Evolutionary conservation across 306 rosid species (phyloP).

Genomic region (Rubus parviflorus): DNA sequence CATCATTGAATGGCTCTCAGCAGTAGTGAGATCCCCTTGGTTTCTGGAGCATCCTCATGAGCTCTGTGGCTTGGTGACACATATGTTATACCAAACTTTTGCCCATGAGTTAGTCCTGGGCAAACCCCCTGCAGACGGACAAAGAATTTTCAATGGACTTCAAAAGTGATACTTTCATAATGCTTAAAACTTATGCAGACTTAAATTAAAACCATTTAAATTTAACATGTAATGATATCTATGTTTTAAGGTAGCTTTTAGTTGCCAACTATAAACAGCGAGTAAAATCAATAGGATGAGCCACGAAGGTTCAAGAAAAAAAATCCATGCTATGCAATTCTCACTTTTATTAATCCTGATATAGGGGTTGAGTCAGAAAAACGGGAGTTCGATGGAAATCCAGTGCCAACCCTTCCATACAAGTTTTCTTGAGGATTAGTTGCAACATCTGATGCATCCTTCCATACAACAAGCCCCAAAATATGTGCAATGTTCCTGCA

Average conservation of each 20-base stretch:
- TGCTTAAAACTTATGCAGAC: not conserved
- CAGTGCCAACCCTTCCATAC: constrained; percentile 39
- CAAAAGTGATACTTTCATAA: not conserved
- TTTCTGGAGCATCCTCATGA: constrained; percentile 35
- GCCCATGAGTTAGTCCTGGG: constrained; percentile 79
- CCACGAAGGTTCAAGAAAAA: not conserved
- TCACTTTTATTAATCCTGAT: constrained; percentile 81
- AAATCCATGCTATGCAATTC: constrained; percentile 10
- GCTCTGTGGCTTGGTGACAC: constrained; percentile 33
- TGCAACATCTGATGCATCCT: constrained; percentile 39
- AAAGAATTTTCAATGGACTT: constrained; percentile 18
- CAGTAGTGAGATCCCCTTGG: constrained; percentile 39
- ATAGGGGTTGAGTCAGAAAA: constrained; percentile 44
- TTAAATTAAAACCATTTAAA: not conserved
- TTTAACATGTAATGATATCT: not conserved
- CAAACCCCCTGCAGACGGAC: constrained; percentile 71
- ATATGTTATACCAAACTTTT: constrained; percentile 64
- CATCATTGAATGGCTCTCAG: constrained; percentile 44
- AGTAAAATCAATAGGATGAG: not conserved
- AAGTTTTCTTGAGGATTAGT: constrained; percentile 52
- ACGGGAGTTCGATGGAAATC: constrained; percentile 42
- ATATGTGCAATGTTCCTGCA: constrained; percentile 76
- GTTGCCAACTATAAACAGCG: not conserved
- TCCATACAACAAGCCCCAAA: constrained; percentile 76
- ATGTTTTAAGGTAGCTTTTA: not conserved